These are phyloP conservation scores for Trichoderma polysporum DNA, from an alignment of 2,329 filamentous ascomycete species.

Conservation along the genomic window DNA sequence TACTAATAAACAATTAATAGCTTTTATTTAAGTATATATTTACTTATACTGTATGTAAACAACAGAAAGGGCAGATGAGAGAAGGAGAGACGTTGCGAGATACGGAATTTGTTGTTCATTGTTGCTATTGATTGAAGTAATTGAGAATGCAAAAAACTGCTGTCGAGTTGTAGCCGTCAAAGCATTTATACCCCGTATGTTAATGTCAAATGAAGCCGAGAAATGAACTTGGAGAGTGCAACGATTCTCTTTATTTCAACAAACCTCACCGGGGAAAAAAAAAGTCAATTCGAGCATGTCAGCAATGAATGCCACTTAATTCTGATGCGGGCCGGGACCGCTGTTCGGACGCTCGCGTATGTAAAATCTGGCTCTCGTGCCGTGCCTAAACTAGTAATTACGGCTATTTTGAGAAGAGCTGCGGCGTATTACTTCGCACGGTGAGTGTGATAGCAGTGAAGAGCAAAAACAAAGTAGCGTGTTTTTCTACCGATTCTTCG, in stretches of 20 bases:
- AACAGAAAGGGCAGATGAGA: too few species aligned
- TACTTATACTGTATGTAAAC: too few species aligned
- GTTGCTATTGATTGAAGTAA: neutral
- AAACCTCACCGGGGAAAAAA: too few species aligned
- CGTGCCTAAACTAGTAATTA: slow-evolving; percentile 1
- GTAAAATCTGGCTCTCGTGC: neutral
- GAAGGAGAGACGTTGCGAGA: slow-evolving; percentile 1
- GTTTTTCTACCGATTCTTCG: too few species aligned
- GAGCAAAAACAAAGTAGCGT: neutral
- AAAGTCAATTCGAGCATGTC: neutral
- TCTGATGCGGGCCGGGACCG: neutral
- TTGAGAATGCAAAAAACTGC: neutral
- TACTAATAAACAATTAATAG: slow-evolving; percentile 26
- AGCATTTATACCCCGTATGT: neutral
- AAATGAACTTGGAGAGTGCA: neutral
- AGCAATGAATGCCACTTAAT: neutral
- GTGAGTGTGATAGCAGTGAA: neutral
- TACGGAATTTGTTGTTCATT: too few species aligned
- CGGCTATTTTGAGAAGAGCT: neutral
- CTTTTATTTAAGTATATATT: neutral
- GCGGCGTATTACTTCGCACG: too few species aligned
- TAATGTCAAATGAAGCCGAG: neutral
- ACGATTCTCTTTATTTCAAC: neutral
- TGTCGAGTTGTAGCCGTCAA: neutral
- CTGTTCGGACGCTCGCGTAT: neutral